Conservation (phyloP, 257 asterid species). For the Capsicum baccatum region DNA sequence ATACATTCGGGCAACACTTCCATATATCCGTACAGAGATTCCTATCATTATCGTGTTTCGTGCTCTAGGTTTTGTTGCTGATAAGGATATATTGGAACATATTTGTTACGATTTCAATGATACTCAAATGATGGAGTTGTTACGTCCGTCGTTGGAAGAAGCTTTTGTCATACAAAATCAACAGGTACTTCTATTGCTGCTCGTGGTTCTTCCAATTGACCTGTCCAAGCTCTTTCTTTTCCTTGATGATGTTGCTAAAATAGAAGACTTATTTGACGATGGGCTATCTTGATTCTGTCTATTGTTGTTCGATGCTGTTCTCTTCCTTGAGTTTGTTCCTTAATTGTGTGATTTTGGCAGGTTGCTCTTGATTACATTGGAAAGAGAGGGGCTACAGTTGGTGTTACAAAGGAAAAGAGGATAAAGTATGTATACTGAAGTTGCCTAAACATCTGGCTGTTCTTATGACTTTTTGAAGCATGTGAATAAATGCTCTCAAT, state of each 20-base stretch:
- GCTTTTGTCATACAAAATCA: conserved; percentile 98
- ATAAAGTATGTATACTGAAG: conserved; percentile 64
- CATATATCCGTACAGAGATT: conserved; percentile 91
- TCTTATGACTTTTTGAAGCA: conserved; percentile 10
- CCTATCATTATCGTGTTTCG: conserved; percentile 95
- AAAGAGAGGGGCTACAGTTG: conserved; percentile 96
- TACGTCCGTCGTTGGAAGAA: conserved; percentile 96
- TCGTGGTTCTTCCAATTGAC: neutral
- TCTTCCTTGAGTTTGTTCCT: conserved; percentile 1
- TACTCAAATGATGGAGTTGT: conserved; percentile 97
- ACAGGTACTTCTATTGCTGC: conserved; percentile 54
- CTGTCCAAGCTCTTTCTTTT: conserved; percentile 24
- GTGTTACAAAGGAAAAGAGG: conserved; percentile 94
- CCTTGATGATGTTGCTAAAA: conserved; percentile 18
- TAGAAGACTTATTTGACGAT: conserved; percentile 9
- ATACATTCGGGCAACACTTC: conserved; percentile 94
- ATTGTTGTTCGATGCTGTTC: neutral
- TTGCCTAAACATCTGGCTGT: neutral
- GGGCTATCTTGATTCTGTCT: neutral
- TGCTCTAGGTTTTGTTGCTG: conserved; percentile 96
- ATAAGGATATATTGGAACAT: conserved; percentile 93
- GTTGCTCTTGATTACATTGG: conserved; percentile 98
- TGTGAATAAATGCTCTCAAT: conserved; percentile 24
- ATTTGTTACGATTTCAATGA: conserved; percentile 91
- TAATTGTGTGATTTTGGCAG: conserved; percentile 45